Evolutionary conservation across 768 basidiomycete genomes (phyloP).

Genomic region (Suillus luteus): DNA sequence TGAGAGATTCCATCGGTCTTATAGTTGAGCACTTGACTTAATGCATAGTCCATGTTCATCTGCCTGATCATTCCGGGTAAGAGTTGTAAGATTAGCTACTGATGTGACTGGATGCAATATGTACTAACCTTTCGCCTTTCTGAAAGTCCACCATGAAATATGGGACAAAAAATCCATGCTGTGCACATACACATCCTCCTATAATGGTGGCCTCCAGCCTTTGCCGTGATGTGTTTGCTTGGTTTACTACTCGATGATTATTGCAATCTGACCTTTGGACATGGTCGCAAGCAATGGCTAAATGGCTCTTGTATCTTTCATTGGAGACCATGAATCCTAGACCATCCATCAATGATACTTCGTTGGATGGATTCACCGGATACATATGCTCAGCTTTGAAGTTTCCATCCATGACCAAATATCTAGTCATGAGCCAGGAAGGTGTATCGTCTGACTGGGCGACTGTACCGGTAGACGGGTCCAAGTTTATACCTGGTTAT

Average conservation of each 20-base stretch:
- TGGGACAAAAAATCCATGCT: slow-evolving; percentile 35
- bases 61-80: slow-evolving; percentile 19
- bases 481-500: neutral
- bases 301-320: neutral
- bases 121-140: slow-evolving; percentile 31
- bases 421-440: neutral
- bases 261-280: slow-evolving; percentile 20
- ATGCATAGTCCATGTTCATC: slow-evolving; percentile 31
- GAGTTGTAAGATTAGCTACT: neutral
- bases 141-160: slow-evolving; percentile 34
- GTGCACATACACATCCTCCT: slow-evolving; percentile 33
- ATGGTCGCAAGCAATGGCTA: neutral
- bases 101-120: neutral
- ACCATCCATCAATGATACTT: neutral
- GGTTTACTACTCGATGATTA: slow-evolving; percentile 23
- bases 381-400: neutral
- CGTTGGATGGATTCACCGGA: neutral
- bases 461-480: neutral
- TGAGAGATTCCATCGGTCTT: slow-evolving; percentile 7
- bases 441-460: neutral
- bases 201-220: slow-evolving; percentile 30
- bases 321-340: neutral
- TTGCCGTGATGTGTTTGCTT: slow-evolving; percentile 14
- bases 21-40: slow-evolving; percentile 24
- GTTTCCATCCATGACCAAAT: neutral